Evolutionary conservation across 306 rosid species (phyloP).

Genomic region (Vigna hirtella): DNA sequence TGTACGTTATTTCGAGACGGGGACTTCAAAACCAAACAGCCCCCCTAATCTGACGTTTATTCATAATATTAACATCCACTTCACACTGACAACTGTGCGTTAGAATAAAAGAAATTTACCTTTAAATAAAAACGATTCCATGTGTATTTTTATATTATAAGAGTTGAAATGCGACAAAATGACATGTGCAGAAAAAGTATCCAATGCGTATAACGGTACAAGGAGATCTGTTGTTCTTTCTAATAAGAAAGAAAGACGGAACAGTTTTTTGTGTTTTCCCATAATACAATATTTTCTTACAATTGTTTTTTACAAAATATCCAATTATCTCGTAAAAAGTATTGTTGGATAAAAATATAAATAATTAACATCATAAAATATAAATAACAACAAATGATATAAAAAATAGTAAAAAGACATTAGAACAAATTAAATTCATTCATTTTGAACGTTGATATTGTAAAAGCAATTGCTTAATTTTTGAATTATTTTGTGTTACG

Average conservation of each 20-base stretch:
- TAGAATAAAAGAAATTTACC: neutral
- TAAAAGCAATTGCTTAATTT: no score
- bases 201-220: constrained; percentile 48
- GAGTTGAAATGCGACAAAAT: constrained; percentile 45
- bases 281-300: neutral
- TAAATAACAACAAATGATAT: neutral
- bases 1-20: no score
- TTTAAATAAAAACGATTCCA: neutral
- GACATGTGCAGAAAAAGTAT: constrained; percentile 54
- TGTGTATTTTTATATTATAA: constrained; percentile 29
- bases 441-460: neutral
- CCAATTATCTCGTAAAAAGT: neutral
- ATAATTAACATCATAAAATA: neutral
- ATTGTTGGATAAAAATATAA: no score
- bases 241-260: neutral
- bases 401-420: neutral
- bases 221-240: constrained; percentile 1
- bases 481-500: neutral
- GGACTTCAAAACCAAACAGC: no score
- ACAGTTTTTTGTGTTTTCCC: neutral
- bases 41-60: no score
- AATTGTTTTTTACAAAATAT: neutral
- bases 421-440: neutral
- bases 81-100: neutral
- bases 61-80: neutral